Base-by-base conservation (phyloP, 148 eudicot species). In the Arbutus unedo region DNA sequence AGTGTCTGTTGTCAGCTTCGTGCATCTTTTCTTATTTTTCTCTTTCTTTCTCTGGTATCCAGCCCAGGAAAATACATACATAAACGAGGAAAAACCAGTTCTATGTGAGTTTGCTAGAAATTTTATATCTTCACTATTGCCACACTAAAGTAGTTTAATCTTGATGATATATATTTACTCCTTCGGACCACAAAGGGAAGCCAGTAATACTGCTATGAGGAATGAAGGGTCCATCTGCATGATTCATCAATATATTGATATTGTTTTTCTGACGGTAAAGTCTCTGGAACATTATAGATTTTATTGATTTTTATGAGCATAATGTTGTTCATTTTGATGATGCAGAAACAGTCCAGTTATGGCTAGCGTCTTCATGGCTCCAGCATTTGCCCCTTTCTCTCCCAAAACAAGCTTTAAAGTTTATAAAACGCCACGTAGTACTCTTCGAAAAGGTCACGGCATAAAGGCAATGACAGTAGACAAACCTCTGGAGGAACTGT, bases 401-500 rank as follows among this genome's bases (percentile, higher is more conserved):
- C 82, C 82, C 56, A 85, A 50, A 73, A 80, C 82, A 83, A 77
- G 71, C 67, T 85, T 51, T 50, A 79, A 43, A 64, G 82, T 55
- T 15, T 45, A 16, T 16, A 87, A 74, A 80, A 82, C 23, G 25
- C 62, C 54, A 19, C 21, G 70, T 49, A 38, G 66, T 48, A 55
- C 76, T 19, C 56, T n/a, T 11, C 8, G 81, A 23, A 79, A 83
- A 57, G 75, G 55, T 73, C 78, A 50, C 31, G 51, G 51, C 45
- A 75, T 93, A 74, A 92, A 83, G 83, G 89, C 97, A 44, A 86
- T 88, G 92, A 91, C 15, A 79, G 78, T 74, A 14, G 93, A 93
- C 75, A 96, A 91, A 79, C 88, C 98, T 50, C 74, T 96, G 59
- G 98, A 96, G 86, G 96, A 96, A 77, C 89, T 96, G 15, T 96